phyloP scores from a whole-genome alignment of 257 asterid species.

The Solanum chmielewskii region DNA sequence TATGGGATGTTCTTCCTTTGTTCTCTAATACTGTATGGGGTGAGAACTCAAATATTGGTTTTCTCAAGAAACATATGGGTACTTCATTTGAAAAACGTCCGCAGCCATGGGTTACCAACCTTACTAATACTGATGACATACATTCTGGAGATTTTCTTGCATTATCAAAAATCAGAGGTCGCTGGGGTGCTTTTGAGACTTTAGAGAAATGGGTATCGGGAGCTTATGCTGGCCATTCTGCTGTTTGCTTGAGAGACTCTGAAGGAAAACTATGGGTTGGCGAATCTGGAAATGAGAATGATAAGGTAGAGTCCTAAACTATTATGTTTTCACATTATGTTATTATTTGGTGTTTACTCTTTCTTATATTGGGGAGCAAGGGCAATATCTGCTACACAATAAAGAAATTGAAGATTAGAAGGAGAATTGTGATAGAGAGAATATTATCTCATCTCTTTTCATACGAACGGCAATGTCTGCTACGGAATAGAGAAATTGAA shows the following conservation, averaged over 20 bases:
- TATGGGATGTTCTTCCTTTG: slow-evolving; percentile 83
- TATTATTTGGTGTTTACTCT: neutral
- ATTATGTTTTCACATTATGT: neutral
- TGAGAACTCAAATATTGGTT: slow-evolving; percentile 63
- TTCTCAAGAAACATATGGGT: slow-evolving; percentile 79
- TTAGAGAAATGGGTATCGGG: slow-evolving; percentile 91
- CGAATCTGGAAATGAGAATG: slow-evolving; percentile 84
- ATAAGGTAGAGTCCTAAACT: slow-evolving; percentile 35
- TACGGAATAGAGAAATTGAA: neutral
- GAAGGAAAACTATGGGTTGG: slow-evolving; percentile 87
- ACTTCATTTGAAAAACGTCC: slow-evolving; percentile 69
- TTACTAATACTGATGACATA: slow-evolving; percentile 37
- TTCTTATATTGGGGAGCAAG: neutral
- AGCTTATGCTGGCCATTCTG: slow-evolving; percentile 80
- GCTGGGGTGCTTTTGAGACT: slow-evolving; percentile 94
- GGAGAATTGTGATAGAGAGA: neutral
- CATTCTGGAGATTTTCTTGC: slow-evolving; percentile 85
- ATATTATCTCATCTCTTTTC: neutral
- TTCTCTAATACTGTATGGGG: slow-evolving; percentile 75
- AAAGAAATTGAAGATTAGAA: neutral
- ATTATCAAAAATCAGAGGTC: slow-evolving; percentile 72
- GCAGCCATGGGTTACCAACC: slow-evolving; percentile 68
- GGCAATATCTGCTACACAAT: neutral
- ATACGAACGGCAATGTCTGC: neutral
- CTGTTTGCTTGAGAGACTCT: slow-evolving; percentile 76